These are phyloP conservation scores for Vinca major DNA, from an alignment of 305 asterid genomes.

Conservation along the genomic window DNA sequence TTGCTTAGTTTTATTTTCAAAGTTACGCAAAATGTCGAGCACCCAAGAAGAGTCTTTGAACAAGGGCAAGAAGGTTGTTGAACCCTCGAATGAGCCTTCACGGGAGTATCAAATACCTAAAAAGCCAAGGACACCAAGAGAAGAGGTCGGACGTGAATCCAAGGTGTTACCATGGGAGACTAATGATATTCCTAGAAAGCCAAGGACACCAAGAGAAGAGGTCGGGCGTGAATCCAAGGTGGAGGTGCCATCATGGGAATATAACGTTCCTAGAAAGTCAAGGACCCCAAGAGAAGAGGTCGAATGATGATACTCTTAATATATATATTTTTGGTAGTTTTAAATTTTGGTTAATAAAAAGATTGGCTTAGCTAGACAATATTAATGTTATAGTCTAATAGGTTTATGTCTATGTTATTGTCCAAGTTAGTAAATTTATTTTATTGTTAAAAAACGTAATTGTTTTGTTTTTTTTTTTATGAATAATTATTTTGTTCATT, in stretches of 20 bases:
- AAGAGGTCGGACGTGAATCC: neutral
- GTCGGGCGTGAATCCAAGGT: neutral
- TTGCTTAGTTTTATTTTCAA: neutral
- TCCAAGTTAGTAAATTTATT: neutral
- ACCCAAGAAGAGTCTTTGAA: neutral
- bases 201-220: neutral
- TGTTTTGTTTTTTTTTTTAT: no score
- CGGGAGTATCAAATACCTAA: neutral
- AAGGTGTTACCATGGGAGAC: neutral
- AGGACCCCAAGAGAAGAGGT: neutral
- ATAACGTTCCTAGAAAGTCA: neutral
- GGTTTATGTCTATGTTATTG: neutral
- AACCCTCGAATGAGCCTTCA: neutral
- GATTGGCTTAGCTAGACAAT: neutral
- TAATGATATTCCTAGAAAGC: no score
- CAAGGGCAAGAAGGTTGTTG: neutral
- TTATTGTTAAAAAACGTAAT: no score
- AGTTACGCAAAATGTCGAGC: neutral
- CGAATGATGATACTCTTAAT: no score
- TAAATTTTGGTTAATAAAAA: no score
- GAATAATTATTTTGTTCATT: no score
- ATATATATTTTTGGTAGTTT: no score
- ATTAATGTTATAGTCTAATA: no score
- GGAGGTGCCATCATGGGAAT: neutral
- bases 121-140: neutral